Base-by-base conservation (phyloP, 805 yeast genomes). In the Candida coleopterorum region DNA sequence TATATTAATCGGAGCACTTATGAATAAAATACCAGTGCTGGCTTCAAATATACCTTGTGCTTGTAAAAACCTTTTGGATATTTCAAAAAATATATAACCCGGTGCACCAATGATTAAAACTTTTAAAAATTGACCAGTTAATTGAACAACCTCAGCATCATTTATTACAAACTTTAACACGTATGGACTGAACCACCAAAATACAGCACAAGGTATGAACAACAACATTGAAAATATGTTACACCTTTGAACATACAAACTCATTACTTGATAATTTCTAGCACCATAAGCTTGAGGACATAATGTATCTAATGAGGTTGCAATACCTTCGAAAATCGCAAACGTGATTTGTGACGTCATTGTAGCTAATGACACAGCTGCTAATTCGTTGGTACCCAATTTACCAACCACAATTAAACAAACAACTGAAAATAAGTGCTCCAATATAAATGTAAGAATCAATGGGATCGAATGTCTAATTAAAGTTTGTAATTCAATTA, bases 11-110 rank as follows among this genome's bases (percentile, higher is more conserved):
- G 72, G 71, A 8, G 72, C 72, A 48, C 64, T 56, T 16, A 68
- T 39, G 32, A 67, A 54, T 10, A 68, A 49, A 11, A 68, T 60
- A 1, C 70, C 70, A 7, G 72, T 68, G 9, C 72, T 69, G 6
- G 72, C 73, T 48, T 68, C 72, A 43, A 67, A 68, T 21, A 68
- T 67, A 7, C 73, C 72, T 45, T 68, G 73, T 0, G 72, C 69
- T 45, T 68, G 73, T 34, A 68, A 48, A 34, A 66, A 68, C 17
- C 73, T 45, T 37, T 68, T 68, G 18, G 55, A 56, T 45, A 56
- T 53, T 39, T 67, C 72, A 46, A 68, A 68, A 31, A 64, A 58
- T 9, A 68, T 66, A 45, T 68, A 67, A 1, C 62, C 67, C 3
- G 73, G 73, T 4, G 64, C 72, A 2, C 72, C 72, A 1, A 51